phyloP scores from a whole-genome alignment of 2,329 filamentous ascomycete species.

The Zymoseptoria crescenta region DNA sequence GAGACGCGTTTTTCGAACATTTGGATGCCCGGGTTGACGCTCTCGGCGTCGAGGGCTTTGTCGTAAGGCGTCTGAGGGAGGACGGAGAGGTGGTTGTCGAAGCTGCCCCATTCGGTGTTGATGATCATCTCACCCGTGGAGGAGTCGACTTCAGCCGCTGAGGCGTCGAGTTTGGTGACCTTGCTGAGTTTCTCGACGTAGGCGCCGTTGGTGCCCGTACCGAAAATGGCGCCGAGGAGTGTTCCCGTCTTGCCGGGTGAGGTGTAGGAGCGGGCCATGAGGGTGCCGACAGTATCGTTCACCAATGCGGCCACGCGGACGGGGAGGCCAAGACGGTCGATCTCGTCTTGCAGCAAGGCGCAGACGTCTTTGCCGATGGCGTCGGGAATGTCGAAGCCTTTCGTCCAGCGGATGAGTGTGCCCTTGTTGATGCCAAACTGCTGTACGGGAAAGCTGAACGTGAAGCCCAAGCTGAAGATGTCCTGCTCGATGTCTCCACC shows the following conservation, averaged over 20 bases:
- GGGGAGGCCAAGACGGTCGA: slow-evolving; percentile 76
- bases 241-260: slow-evolving; percentile 80
- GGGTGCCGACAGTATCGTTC: slow-evolving; percentile 93
- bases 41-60: slow-evolving; percentile 64
- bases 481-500: slow-evolving; percentile 61
- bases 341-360: slow-evolving; percentile 76
- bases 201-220: slow-evolving; percentile 93
- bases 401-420: slow-evolving; percentile 91
- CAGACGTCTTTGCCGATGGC: slow-evolving; percentile 93
- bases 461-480: slow-evolving; percentile 93
- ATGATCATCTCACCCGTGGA: slow-evolving; percentile 91
- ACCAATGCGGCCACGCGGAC: slow-evolving; percentile 93
- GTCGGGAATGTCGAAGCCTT: slow-evolving; percentile 96
- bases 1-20: slow-evolving; percentile 99
- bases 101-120: slow-evolving; percentile 97
- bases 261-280: slow-evolving; percentile 96
- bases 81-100: slow-evolving; percentile 86
- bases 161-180: slow-evolving; percentile 50
- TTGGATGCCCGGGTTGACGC: slow-evolving; percentile 86
- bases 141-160: slow-evolving; percentile 58
- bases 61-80: slow-evolving; percentile 84
- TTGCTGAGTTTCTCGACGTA: slow-evolving; percentile 89
- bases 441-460: slow-evolving; percentile 93
- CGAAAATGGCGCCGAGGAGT: slow-evolving; percentile 92
- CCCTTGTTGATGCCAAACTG: slow-evolving; percentile 95